Base-by-base conservation (phyloP, 73 alveolate genomes). In the Paraurostyla sp. region DNA sequence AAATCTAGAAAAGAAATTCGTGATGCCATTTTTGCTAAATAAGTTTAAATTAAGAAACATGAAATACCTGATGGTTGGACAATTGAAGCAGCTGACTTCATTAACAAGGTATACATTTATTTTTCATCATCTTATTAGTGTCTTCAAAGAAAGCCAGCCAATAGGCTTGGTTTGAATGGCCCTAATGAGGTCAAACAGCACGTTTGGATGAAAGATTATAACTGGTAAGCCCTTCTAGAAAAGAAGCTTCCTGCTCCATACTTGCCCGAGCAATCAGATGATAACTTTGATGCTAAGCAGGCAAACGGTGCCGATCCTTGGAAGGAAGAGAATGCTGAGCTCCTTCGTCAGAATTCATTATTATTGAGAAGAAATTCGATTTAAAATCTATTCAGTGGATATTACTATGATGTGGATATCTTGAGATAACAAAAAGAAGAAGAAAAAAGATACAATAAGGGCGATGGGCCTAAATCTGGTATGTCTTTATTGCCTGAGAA, bases 11-110 rank as follows among this genome's bases (percentile, higher is more conserved):
- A 94, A 76, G 97, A 92, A 25, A 83, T 92, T 58, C 81, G 93
- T 84, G 98, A 94, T 35, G 89, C 71, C 52, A 96, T 97, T 41
- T 84, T 96, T 68, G 96, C 97, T 0, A 96, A 93, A 63, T 92
- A 96, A 91, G 99, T 92, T 4, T 84, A 90, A 58, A 83, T 97
- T 16, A 94, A 91, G 75, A 92, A 89, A 76, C 76, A 62, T 27
- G 98, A 96, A 38, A 84, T 95, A 30, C 99, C 99, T n/a, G 95
- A 90, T 27, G 97, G 97, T 11, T 97, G 99, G 99, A 52, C 93
- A 60, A 49, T 91, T 15, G 99, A 96, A 71, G 97, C 98, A 25
- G 98, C 99, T 9, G 99, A 97, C 85, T 96, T 97, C 57, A 78
- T 95, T 27, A 97, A 97, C 84, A 87, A 93, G 80, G 96, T 96